Conservation (phyloP, 2,329 filamentous ascomycete species). For the Aureobasidium leucospermi region DNA sequence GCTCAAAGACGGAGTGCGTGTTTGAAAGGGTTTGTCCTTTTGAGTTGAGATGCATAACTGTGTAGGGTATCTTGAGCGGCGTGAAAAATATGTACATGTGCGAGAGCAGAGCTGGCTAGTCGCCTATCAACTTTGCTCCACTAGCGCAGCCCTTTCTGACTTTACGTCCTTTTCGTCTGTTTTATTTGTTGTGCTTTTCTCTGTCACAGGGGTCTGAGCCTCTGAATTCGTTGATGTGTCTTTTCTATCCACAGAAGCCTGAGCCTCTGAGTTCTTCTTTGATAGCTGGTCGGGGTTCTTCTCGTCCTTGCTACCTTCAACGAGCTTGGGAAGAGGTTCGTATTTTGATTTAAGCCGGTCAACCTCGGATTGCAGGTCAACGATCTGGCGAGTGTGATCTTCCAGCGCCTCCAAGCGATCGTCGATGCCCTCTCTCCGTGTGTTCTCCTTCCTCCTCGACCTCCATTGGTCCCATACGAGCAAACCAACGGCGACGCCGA, state of each 20-base stretch:
- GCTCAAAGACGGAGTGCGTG: not conserved
- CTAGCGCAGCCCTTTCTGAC: not conserved
- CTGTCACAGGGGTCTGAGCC: not conserved
- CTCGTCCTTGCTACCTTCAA: not conserved
- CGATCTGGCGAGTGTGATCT: constrained; percentile 14
- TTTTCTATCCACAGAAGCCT: not conserved
- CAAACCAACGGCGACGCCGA: constrained; percentile 54
- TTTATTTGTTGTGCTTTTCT: not conserved
- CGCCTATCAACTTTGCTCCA: not conserved
- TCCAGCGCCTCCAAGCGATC: constrained; percentile 54
- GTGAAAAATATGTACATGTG: constrained; percentile 2
- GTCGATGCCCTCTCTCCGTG: constrained; percentile 52
- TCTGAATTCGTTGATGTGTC: not conserved
- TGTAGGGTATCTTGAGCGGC: constrained; percentile 9
- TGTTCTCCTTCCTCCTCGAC: constrained; percentile 53
- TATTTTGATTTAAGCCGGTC: constrained; percentile 7
- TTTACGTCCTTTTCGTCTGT: not conserved
- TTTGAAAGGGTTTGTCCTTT: not conserved
- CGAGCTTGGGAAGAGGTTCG: not conserved
- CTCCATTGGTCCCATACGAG: constrained; percentile 58
- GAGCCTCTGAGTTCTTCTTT: not conserved
- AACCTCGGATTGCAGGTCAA: not conserved
- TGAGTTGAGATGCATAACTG: constrained; percentile 1
- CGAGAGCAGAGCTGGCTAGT: not conserved
- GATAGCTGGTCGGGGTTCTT: not conserved